Conservation (phyloP, 2,329 filamentous ascomycete species). For the Aspergillus clavatus region DNA sequence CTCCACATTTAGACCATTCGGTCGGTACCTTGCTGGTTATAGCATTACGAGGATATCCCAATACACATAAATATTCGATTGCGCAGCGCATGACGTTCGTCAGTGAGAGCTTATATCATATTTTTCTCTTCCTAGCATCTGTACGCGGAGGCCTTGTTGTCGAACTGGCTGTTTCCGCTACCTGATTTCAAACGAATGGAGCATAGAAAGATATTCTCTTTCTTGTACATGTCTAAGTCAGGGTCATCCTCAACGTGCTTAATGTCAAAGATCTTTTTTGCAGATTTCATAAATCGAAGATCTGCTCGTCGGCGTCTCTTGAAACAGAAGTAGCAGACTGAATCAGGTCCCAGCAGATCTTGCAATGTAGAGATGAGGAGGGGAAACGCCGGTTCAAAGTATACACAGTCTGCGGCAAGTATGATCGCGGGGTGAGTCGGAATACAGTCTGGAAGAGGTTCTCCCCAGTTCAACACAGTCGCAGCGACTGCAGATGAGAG, state of each 20-base stretch:
- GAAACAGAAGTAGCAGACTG: slow-evolving; percentile 84
- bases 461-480: slow-evolving; percentile 73
- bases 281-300: slow-evolving; percentile 67
- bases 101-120: neutral
- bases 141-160: slow-evolving; percentile 1
- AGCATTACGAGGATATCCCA: neutral
- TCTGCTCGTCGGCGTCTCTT: slow-evolving; percentile 84
- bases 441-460: slow-evolving; percentile 36
- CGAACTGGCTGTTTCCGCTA: neutral
- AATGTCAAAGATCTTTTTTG: slow-evolving; percentile 62
- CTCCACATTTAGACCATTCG: neutral
- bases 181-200: slow-evolving; percentile 27
- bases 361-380: slow-evolving; percentile 73
- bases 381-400: slow-evolving; percentile 93
- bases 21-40: neutral
- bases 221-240: slow-evolving; percentile 29
- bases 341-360: slow-evolving; percentile 61
- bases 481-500: slow-evolving; percentile 61
- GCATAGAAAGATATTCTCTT: slow-evolving; percentile 39
- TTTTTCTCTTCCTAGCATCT: neutral
- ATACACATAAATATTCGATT: neutral
- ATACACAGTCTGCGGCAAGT: slow-evolving; percentile 94
- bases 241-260: slow-evolving; percentile 57
- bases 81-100: neutral
- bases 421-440: slow-evolving; percentile 66